Conservation (phyloP, 1,284 basidiomycete genomes). For the Coriolopsis trogii region DNA sequence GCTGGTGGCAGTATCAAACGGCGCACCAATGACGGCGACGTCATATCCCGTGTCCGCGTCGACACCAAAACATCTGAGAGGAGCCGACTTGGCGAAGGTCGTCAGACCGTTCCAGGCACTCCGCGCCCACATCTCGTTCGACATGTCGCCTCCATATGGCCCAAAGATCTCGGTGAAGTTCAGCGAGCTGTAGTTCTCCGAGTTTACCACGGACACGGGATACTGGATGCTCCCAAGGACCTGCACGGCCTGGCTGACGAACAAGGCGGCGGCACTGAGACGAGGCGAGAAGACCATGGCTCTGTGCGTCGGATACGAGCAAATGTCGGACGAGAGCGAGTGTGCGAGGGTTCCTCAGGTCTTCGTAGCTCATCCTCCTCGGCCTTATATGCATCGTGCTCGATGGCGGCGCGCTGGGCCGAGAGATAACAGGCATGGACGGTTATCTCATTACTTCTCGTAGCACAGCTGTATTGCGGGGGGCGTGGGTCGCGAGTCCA, state of each 20-base stretch:
- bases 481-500: not conserved
- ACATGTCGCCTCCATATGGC: conserved; percentile 18
- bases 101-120: conserved; percentile 35
- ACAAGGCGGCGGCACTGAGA: not conserved
- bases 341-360: not conserved
- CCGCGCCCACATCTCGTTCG: conserved; percentile 27
- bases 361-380: not conserved
- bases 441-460: conserved; percentile 8
- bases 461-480: not conserved
- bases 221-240: conserved; percentile 16
- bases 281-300: conserved; percentile 8
- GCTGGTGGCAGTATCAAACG: conserved; percentile 39
- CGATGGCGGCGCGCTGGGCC: not conserved
- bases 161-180: conserved; percentile 34
- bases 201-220: conserved; percentile 12
- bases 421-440: conserved; percentile 11
- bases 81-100: conserved; percentile 32
- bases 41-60: conserved; percentile 33
- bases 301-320: too few relatives aligned
- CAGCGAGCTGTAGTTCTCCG: conserved; percentile 10
- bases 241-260: conserved; percentile 6
- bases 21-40: conserved; percentile 39
- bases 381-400: not conserved
- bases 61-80: conserved; percentile 35
- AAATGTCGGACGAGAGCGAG: not conserved